Evolutionary conservation across 2,329 filamentous ascomycete genomes (phyloP).

Genomic region (Alternaria angustiovoidea): DNA sequence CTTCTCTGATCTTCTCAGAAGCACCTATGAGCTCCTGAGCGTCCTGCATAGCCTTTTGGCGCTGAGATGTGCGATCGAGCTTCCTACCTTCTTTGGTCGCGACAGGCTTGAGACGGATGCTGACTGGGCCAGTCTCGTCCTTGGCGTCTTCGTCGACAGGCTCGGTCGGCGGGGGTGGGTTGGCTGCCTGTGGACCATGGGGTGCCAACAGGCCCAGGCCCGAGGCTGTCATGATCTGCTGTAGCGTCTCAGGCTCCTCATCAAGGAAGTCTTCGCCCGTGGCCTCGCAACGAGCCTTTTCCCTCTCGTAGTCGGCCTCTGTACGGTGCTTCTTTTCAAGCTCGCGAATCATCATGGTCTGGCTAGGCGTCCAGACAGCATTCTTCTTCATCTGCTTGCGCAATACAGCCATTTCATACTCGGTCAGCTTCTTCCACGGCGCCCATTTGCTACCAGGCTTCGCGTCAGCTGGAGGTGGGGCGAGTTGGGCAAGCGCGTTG

Average conservation of each 20-base stretch:
- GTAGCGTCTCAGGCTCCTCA: constrained; percentile 52
- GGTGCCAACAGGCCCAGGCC: constrained; percentile 26
- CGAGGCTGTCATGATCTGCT: constrained; percentile 31
- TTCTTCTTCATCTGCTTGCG: constrained; percentile 93
- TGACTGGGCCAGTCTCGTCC: constrained; percentile 71
- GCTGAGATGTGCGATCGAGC: constrained; percentile 70
- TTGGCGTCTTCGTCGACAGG: constrained; percentile 36
- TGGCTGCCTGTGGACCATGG: constrained; percentile 19
- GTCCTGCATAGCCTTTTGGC: constrained; percentile 58
- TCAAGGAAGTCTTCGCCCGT: constrained; percentile 72
- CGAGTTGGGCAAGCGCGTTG: constrained; percentile 66
- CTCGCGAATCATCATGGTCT: constrained; percentile 85
- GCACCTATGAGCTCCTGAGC: constrained; percentile 49
- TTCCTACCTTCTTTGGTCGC: constrained; percentile 83
- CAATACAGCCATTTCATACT: constrained; percentile 74
- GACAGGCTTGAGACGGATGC: constrained; percentile 80
- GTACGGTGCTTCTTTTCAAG: constrained; percentile 73
- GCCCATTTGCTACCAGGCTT: constrained; percentile 66
- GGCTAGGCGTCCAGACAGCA: constrained; percentile 82
- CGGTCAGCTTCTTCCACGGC: constrained; percentile 71
- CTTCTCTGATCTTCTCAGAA: constrained; percentile 44
- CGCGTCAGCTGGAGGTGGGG: constrained; percentile 67
- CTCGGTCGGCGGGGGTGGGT: constrained; percentile 22
- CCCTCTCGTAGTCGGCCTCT: constrained; percentile 57
- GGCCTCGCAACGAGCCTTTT: constrained; percentile 66